A percentile compares a stretch with the other conserved stretches of the same genome.
Evolutionary conservation across 441 rosid species (phyloP).

Genomic region (Gossypium gossypioides): DNA sequence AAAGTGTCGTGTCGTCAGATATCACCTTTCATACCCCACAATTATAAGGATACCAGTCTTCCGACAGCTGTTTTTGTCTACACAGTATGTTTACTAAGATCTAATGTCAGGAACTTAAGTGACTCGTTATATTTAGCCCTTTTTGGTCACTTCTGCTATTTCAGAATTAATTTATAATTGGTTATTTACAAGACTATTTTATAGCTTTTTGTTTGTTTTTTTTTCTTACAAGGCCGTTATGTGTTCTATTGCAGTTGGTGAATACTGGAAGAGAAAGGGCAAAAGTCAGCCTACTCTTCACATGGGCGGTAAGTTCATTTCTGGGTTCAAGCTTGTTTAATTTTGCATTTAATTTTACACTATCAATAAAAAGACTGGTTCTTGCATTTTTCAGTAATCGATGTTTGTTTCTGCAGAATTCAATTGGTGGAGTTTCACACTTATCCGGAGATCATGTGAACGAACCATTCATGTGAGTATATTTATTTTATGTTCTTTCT

Average conservation of each 20-base stretch:
- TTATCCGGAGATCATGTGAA: slow-evolving; percentile 88
- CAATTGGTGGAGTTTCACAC: slow-evolving; percentile 78
- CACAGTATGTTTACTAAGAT: slow-evolving; percentile 47
- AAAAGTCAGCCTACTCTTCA: slow-evolving; percentile 86
- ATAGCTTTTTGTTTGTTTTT: background rate
- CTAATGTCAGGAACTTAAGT: slow-evolving; percentile 6
- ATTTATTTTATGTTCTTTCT: slow-evolving; percentile 15
- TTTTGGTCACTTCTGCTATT: background rate
- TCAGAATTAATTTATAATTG: background rate
- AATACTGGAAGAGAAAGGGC: slow-evolving; percentile 95
- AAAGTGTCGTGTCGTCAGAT: slow-evolving; percentile 94
- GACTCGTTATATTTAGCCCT: background rate
- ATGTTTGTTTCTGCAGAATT: slow-evolving; percentile 51
- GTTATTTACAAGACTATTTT: background rate
- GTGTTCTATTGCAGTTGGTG: slow-evolving; percentile 52
- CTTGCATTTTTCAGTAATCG: slow-evolving; percentile 17
- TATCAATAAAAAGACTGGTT: background rate
- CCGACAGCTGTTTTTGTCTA: slow-evolving; percentile 90
- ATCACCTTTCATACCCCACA: slow-evolving; percentile 94
- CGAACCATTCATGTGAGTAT: slow-evolving; percentile 84
- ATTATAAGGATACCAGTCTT: slow-evolving; percentile 92
- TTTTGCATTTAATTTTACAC: slow-evolving; percentile 4
- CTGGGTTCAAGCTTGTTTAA: slow-evolving; percentile 2
- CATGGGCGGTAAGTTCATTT: slow-evolving; percentile 78
- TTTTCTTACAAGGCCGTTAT: slow-evolving; percentile 2